phyloP scores from a whole-genome alignment of 345 rosid genomes.

The Nasturtium officinale region DNA sequence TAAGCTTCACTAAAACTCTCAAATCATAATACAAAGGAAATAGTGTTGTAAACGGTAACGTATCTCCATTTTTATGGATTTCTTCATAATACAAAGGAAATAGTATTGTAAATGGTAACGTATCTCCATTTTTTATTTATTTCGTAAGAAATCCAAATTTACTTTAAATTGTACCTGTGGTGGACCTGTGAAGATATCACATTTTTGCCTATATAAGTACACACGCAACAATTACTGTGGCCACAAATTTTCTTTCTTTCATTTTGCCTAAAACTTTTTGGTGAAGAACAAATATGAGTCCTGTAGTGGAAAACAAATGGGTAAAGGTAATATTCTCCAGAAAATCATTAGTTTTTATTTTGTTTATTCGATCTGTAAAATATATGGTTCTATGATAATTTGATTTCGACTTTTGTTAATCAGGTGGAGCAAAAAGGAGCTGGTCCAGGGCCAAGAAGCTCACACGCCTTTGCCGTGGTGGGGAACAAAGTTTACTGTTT shows the following conservation, averaged over 20 bases:
- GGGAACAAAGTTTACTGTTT: conserved; percentile 42
- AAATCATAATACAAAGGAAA: too few species aligned
- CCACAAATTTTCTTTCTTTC: neutral
- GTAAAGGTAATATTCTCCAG: conserved; percentile 23
- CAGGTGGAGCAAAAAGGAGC: conserved; percentile 40
- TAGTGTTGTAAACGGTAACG: neutral
- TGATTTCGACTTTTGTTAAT: neutral
- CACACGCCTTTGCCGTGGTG: conserved; percentile 40
- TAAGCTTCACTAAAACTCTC: too few species aligned
- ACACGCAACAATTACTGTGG: neutral
- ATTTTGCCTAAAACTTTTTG: neutral
- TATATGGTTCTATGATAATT: neutral
- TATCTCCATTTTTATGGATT: neutral
- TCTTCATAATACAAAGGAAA: too few species aligned
- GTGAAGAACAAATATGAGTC: conserved; percentile 30
- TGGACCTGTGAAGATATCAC: neutral
- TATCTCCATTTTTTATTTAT: neutral
- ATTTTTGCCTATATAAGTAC: neutral
- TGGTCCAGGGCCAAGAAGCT: conserved; percentile 44
- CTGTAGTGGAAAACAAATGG: conserved; percentile 29
- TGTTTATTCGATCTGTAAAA: neutral
- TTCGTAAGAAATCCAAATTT: neutral
- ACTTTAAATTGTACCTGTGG: neutral
- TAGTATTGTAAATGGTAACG: neutral
- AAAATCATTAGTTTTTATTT: neutral